Base-by-base conservation (phyloP, 2,329 filamentous ascomycete genomes). In the Hypoxylon sp. region DNA sequence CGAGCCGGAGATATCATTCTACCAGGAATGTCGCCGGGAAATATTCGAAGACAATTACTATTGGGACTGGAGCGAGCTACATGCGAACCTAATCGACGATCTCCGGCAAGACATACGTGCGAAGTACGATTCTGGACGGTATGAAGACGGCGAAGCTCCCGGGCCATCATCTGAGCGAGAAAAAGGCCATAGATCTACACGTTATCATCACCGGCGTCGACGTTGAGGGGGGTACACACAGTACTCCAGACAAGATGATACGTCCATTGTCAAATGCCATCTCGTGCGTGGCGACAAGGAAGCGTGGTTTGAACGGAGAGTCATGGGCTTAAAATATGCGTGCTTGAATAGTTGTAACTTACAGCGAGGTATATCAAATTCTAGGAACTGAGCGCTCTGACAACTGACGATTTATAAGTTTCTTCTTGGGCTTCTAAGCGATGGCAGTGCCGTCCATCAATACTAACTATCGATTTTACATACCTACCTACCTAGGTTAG, bases 11-110 rank as follows among this genome's bases (percentile, higher is more conserved):
- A 37, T 51, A 8, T 14, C 14, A 3, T 30, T 4, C 9, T 62
- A 55, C 41, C 8, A 32, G 16, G 27, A 41, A 8, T 1, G 9
- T 1, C 59, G 51, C 3, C 16, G 34, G 16, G 23, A 37, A 9
- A 50, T 61, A 5, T 62, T 62, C 27, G 21, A 29, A 6, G n/a
- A 34, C 5, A 39, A 30, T 9, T 39, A 55, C 43, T 62, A 52
- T n/a, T 43, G 8, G 45, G 21, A 43, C 46, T 62, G 59, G 52
- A 8, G 19, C 4, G 23, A 37, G 9, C 19, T 56, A 5, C 59
- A 62, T 8, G 19, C 25, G 14, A 23, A 34, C 14, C 23, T 45
- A 2, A 41, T 62, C 14, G 7, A 37, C 11, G 11, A n/a, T 7
- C 37, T 39, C 25, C 7, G 12, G 16, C 8, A 34, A 8, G 19